Base-by-base conservation (phyloP, 2,329 filamentous ascomycete species). In the Xenoacremonium recifei region DNA sequence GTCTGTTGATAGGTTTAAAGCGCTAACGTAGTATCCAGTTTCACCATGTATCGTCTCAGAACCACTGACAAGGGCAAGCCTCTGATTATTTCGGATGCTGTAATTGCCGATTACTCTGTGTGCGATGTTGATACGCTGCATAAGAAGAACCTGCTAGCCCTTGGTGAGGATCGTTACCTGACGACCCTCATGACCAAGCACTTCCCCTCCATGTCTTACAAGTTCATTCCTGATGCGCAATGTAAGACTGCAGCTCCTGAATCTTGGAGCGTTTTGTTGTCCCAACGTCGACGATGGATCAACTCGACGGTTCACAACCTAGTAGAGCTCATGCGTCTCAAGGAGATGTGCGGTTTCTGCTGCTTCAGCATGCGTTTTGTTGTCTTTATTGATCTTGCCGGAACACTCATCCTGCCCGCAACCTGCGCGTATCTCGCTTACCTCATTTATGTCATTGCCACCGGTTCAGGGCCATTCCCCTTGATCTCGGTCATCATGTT, bases 261-360 rank as follows among this genome's bases (percentile, higher is more conserved):
- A 59, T 88, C 86, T 18, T 99, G 91, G 89, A 87, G 84, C 60
- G 89, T 99, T 57, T 71, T 99, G 55, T 76, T 99, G 21, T 99
- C 93, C n/a, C 93, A 99, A 65, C 85, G 93, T 76, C 90, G 93
- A 74, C 87, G 93, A 64, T 99, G 93, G 93, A 99, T 99, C 67
- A 99, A 99, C 71, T 97, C 93, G 2, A 99, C 93, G 9, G 86
- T 99, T 48, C 93, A 99, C 76, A 99, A 99, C 64, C 68, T 99
- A 61, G 87, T 85, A 19, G 93, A 99, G 66, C 73, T 99, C 60
- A 85, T 96, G 63, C 85, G 85, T 58, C 77, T 99, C 35, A 86
- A 91, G 65, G 90, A 99, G 60, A 85, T 99, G 67, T 99, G 93
- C 62, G 93, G 93, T 54, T 99, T 99, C 82, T 99, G 93, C 72